Conservation (phyloP, 257 asterid species). For the Lycium barbarum region DNA sequence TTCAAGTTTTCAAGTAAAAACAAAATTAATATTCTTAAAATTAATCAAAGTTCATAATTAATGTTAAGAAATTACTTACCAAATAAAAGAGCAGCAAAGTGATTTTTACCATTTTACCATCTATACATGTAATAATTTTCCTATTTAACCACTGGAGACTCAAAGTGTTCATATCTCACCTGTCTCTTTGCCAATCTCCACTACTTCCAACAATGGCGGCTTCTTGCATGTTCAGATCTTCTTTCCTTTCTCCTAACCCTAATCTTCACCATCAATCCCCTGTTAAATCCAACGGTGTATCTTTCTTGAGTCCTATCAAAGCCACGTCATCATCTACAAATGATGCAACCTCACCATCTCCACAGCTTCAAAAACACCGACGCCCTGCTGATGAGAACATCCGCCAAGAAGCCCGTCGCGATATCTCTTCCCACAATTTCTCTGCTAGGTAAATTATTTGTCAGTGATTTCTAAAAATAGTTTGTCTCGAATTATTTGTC, state of each 20-base stretch:
- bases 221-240: slow-evolving; percentile 62
- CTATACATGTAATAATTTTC: too few relatives aligned
- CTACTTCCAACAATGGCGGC: slow-evolving; percentile 65
- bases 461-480: too few relatives aligned
- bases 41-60: too few relatives aligned
- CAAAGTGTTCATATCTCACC: background rate
- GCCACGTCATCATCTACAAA: slow-evolving; percentile 43
- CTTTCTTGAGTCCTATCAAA: slow-evolving; percentile 35
- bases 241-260: slow-evolving; percentile 60
- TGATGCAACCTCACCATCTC: slow-evolving; percentile 19
- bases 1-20: too few relatives aligned
- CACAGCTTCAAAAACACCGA: slow-evolving; percentile 48
- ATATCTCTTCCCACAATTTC: slow-evolving; percentile 61
- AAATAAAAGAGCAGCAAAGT: too few relatives aligned
- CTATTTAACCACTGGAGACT: too few relatives aligned
- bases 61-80: too few relatives aligned
- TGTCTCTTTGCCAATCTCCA: background rate
- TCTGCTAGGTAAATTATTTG: slow-evolving; percentile 56
- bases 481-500: too few relatives aligned
- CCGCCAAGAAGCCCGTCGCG: slow-evolving; percentile 88
- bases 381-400: slow-evolving; percentile 75
- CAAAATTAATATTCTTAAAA: too few relatives aligned
- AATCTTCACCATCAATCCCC: slow-evolving; percentile 42
- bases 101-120: too few relatives aligned
- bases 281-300: slow-evolving; percentile 20